Evolutionary conservation across 495 filamentous ascomycete genomes (phyloP), one percentile per base, ranked within the genome.

Genomic region (Penicillium maclennaniae): DNA sequence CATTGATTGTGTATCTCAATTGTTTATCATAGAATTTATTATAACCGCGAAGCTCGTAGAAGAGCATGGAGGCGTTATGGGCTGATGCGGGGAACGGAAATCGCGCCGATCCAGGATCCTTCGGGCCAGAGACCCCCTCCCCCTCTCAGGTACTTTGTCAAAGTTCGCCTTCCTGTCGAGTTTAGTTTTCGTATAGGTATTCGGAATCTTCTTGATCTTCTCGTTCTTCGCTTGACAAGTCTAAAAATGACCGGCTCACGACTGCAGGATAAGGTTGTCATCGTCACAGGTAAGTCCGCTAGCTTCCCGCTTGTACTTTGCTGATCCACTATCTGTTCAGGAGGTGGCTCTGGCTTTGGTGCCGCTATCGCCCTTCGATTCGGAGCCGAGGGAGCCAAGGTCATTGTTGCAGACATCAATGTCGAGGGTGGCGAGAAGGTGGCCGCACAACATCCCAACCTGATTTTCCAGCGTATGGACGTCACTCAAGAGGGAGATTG

Each of bases 251-350:
- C 66, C 60, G 62, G 68, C 40, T 55, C 65, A 15, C 60, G 71
- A 55, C 78, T 98, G 19, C 77, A 84, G 44, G 91, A 89, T 70
- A 98, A 97, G 74, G 95, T 95, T 71, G 89, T 89, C 67, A 84
- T 98, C 57, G 81, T 98, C 62, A 98, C 93, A 17, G 92, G 92
- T 66, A 56, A 42, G 54, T 19, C 47, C 16, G 15, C 21, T 19
- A 34, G 23, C 7, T n/a, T 20, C 23, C 40, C 21, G 21, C 1
- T 25, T 43, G 10, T 6, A 20, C n/a, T 19, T 7, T 16, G 5
- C 19, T 19, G 38, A 40, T 7, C 38, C 17, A 25, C 14, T 9
- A 16, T 26, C 4, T 25, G 28, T 21, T 21, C 45, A 81, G 69
- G 82, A 16, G 74, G 74, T 19, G 80, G 78, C 7, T 80, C 77